Conservation (phyloP, 352 stramenopile genomes). For the Sclerospora graminicola region DNA sequence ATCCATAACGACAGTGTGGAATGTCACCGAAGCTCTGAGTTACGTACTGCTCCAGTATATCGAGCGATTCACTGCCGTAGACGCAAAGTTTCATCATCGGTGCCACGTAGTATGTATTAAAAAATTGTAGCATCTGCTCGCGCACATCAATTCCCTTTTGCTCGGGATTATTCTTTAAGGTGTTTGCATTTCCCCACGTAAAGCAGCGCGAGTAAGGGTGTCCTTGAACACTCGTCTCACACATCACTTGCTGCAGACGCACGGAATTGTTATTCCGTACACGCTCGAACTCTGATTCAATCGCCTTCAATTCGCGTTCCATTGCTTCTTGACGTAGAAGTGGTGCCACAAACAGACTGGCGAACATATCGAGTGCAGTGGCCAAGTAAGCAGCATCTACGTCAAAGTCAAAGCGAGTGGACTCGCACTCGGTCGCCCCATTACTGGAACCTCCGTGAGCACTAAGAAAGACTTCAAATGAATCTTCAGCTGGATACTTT, state of each 20-base stretch:
- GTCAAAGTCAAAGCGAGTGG: constrained; percentile 88
- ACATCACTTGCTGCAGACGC: constrained; percentile 80
- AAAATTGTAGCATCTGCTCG: constrained; percentile 45
- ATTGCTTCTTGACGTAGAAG: constrained; percentile 66
- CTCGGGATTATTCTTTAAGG: constrained; percentile 29
- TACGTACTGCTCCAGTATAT: constrained; percentile 49
- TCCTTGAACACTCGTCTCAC: constrained; percentile 28
- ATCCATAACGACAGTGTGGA: constrained; percentile 1
- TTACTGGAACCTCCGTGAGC: constrained; percentile 85
- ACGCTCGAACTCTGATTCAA: constrained; percentile 84
- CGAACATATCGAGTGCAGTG: constrained; percentile 83
- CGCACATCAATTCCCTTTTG: constrained; percentile 35
- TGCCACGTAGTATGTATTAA: constrained; percentile 43
- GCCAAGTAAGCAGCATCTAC: constrained; percentile 39
- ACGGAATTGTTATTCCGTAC: constrained; percentile 50
- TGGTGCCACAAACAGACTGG: constrained; percentile 87
- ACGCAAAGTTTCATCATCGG: constrained; percentile 66
- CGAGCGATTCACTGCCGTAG: constrained; percentile 45
- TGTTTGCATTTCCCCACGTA: constrained; percentile 67
- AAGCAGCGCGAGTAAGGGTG: constrained; percentile 65
- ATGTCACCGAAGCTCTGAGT: constrained; percentile 40
- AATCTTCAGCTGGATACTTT: constrained; percentile 89
- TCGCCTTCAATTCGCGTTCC: constrained; percentile 58
- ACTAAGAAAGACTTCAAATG: constrained; percentile 83
- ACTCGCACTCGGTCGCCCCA: constrained; percentile 85